Evolutionary conservation across 371 early-diverging fungal genomes (phyloP).

Genomic region (Apophysomyces variabilis): DNA sequence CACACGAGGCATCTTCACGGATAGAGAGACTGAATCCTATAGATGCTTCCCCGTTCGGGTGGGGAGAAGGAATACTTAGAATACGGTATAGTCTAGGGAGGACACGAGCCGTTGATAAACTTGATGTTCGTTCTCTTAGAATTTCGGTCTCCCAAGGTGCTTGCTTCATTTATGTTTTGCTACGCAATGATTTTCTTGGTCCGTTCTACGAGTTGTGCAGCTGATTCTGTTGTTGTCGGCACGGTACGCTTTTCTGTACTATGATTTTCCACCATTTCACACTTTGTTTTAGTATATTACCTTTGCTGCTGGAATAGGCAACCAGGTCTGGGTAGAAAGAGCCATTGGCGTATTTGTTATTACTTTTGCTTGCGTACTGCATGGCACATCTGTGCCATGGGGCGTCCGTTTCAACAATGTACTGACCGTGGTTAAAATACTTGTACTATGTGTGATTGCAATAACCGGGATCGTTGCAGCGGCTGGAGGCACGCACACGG

Average conservation of each 20-base stretch:
- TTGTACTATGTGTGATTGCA: conserved; percentile 18
- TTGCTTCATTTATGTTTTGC: conserved; percentile 23
- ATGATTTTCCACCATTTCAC: too few species aligned
- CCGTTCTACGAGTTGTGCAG: conserved; percentile 18
- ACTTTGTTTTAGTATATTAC: neutral
- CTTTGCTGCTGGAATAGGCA: neutral
- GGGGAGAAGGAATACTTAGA: conserved; percentile 26
- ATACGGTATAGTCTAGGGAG: conserved; percentile 12
- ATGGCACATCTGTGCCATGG: conserved; percentile 15
- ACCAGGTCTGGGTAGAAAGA: conserved; percentile 19
- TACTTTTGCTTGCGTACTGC: conserved; percentile 18
- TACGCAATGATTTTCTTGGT: conserved; percentile 13
- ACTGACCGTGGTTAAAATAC: conserved; percentile 21
- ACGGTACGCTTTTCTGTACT: conserved; percentile 5
- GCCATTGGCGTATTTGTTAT: conserved; percentile 23
- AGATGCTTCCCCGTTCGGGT: conserved; percentile 29
- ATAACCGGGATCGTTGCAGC: conserved; percentile 26
- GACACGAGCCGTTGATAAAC: neutral
- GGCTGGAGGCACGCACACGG: conserved; percentile 16
- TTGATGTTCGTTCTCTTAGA: neutral
- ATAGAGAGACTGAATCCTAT: neutral
- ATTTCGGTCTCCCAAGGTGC: conserved; percentile 18
- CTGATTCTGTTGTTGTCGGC: conserved; percentile 19
- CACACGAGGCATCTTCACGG: neutral
- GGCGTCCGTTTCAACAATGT: conserved; percentile 19